Conservation (phyloP, 768 basidiomycete genomes). For the Boletales sp. region DNA sequence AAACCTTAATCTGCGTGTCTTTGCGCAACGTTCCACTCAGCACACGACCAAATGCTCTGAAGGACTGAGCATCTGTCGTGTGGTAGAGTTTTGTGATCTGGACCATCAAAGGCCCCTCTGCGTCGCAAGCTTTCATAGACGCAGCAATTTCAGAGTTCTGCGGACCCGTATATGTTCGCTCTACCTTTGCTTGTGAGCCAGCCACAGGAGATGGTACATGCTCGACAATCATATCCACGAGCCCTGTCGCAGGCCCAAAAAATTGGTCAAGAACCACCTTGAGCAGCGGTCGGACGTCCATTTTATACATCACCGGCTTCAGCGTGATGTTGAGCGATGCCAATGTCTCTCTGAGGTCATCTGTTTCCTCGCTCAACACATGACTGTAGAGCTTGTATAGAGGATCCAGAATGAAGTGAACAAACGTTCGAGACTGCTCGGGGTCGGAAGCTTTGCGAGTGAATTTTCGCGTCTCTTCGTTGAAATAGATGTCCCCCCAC, state of each 20-base stretch:
- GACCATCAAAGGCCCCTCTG: slow-evolving; percentile 87
- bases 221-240: slow-evolving; percentile 90
- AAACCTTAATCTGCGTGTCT: slow-evolving; percentile 86
- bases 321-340: slow-evolving; percentile 73
- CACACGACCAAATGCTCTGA: slow-evolving; percentile 93
- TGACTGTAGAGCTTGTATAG: slow-evolving; percentile 96
- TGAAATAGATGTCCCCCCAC: slow-evolving; percentile 98
- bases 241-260: slow-evolving; percentile 85
- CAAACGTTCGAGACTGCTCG: slow-evolving; percentile 80
- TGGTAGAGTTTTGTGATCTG: slow-evolving; percentile 95
- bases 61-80: slow-evolving; percentile 93
- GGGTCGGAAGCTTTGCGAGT: slow-evolving; percentile 75
- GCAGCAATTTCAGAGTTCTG: slow-evolving; percentile 74
- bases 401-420: slow-evolving; percentile 94
- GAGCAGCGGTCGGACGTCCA: slow-evolving; percentile 93
- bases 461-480: slow-evolving; percentile 82
- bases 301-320: slow-evolving; percentile 95
- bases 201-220: slow-evolving; percentile 81
- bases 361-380: slow-evolving; percentile 92
- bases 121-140: slow-evolving; percentile 79
- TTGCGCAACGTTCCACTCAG: slow-evolving; percentile 87
- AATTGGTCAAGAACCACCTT: slow-evolving; percentile 95
- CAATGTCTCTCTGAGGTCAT: slow-evolving; percentile 79
- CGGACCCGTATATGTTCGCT: slow-evolving; percentile 85
- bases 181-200: slow-evolving; percentile 62